Evolutionary conservation across 192 early-diverging fungal genomes (phyloP).

Genomic region (Phycomyces blakesleeanus): DNA sequence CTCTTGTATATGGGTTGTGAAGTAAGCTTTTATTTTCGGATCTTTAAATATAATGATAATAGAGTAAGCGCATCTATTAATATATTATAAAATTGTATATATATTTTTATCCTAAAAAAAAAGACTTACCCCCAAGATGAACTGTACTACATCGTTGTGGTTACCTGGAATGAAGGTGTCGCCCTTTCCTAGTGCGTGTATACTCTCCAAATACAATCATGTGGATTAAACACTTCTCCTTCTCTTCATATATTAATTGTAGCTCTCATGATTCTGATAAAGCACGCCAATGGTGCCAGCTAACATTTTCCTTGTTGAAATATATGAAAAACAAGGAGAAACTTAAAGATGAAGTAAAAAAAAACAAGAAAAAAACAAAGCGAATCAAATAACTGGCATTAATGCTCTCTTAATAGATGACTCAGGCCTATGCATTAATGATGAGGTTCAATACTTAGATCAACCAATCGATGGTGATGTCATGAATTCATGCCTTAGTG

Average conservation of each 20-base stretch:
- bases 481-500: too few relatives aligned
- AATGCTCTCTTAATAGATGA: not conserved
- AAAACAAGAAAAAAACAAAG: not conserved
- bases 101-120: too few relatives aligned
- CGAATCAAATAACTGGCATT: not conserved
- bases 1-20: not conserved
- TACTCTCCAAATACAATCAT: not conserved
- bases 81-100: too few relatives aligned
- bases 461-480: not conserved
- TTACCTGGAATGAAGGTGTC: slow-evolving; percentile 10
- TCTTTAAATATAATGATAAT: too few relatives aligned
- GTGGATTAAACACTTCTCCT: not conserved
- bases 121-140: slow-evolving; percentile 6
- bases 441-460: not conserved
- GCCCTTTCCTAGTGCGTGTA: not conserved
- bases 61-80: too few relatives aligned
- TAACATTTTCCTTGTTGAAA: not conserved
- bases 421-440: not conserved
- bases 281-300: not conserved
- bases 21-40: too few relatives aligned
- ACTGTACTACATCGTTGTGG: slow-evolving; percentile 5
- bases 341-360: not conserved
- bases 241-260: not conserved
- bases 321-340: not conserved
- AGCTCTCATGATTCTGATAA: not conserved